These are phyloP conservation scores for Abrus precatorius DNA, from an alignment of 306 rosid species.

Conservation along the genomic window DNA sequence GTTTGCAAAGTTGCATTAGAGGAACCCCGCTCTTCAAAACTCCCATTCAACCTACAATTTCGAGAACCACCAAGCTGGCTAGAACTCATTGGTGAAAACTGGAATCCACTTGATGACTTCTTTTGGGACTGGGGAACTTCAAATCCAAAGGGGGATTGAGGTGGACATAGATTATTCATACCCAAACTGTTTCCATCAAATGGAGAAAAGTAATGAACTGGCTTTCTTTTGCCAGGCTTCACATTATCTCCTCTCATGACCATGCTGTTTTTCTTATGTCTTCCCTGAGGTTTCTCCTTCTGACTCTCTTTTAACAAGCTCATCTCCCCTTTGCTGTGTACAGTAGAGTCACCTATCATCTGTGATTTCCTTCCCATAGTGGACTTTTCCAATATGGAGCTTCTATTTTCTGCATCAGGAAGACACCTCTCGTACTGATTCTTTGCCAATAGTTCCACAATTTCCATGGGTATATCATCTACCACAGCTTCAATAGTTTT, in stretches of 20 bases:
- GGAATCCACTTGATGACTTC: conserved; percentile 65
- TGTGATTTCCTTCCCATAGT: conserved; percentile 60
- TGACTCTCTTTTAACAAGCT: conserved; percentile 57
- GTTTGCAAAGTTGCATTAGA: conserved; percentile 58
- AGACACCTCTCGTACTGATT: conserved; percentile 87
- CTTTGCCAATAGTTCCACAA: conserved; percentile 92
- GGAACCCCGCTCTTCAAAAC: conserved; percentile 59
- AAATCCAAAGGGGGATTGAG: conserved; percentile 56
- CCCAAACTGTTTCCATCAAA: conserved; percentile 52
- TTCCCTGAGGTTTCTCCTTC: conserved; percentile 60
- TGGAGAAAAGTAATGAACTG: conserved; percentile 62
- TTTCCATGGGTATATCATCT: conserved; percentile 95
- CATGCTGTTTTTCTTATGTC: conserved; percentile 56
- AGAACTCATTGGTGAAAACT: conserved; percentile 63
- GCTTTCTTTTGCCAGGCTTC: conserved; percentile 62
- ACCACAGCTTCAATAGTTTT: conserved; percentile 58
- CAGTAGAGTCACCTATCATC: conserved; percentile 48
- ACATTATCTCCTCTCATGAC: conserved; percentile 55
- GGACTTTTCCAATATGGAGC: conserved; percentile 51
- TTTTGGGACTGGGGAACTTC: conserved; percentile 67
- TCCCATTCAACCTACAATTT: conserved; percentile 62
- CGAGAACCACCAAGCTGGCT: conserved; percentile 61
- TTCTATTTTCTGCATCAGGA: conserved; percentile 63
- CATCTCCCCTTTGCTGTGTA: conserved; percentile 53
- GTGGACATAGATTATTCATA: conserved; percentile 56